Base-by-base conservation (phyloP, 2,329 filamentous ascomycete species). In the Cladosporium phlei region DNA sequence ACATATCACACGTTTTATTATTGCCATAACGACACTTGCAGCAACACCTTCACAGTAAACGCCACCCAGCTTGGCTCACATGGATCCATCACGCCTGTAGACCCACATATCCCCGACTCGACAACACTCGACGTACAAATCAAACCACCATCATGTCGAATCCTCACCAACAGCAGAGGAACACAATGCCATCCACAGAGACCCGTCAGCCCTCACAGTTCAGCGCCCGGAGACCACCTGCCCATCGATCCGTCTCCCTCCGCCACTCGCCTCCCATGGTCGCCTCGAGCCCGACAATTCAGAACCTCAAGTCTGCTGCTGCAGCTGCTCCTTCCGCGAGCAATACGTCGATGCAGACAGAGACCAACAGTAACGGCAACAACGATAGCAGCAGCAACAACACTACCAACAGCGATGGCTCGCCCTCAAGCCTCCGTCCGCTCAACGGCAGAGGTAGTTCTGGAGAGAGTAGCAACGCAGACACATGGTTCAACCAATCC, bases 401-500 rank as follows among this genome's bases (percentile, higher is more conserved):
- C 24, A 46, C 42, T 24, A 53, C 48, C 30, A 38, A 47, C 37
- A 52, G 50, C 47, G 53, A 54, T 43, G 32, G 32, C 24, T 68
- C 69, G 7, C 67, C 68, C 0, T 71, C 68, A 16, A 70, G 64
- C 46, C 51, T 65, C 25, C 67, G 65, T 17, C 64, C 68, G 6
- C 56, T 51, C 52, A 56, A 53, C 3, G 65, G 59, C 27, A 68
- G 68, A 53, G 55, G 65, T 46, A 73, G 69, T 50, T 75, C 72
- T 1, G 70, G 70, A 12, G 72, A 75, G 58, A 75, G 71, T 58
- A 75, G 72, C 54, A 73, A 74, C 52, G 71, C 70, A 2, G 71
- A 73, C 16, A 68, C 67, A 37, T 77, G 74, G 74, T 77, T 76
- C 42, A 71, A 76, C 37, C 68, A 65, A 32, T 72, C 68, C 28